Base-by-base conservation (phyloP, 176 grass and related monocot species). In the Eragrostis nindensis region DNA sequence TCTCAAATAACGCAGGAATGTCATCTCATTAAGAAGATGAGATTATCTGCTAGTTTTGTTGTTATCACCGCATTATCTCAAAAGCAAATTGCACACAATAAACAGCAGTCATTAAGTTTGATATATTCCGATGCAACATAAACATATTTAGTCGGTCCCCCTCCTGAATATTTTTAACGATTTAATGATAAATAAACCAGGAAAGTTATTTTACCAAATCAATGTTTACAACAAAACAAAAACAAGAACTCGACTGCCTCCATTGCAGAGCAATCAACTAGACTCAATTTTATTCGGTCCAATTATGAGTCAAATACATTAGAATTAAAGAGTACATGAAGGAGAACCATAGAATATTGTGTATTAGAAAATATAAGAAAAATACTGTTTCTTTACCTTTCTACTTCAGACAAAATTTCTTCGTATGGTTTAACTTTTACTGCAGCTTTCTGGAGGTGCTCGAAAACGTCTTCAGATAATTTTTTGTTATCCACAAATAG, bases 401-500 rank as follows among this genome's bases (percentile, higher is more conserved):
- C 86, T 62, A 94, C 70, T 85, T 98, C 90, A 36, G 81, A 80
- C 52, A 98, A 70, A 87, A 98, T 87, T 66, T 65, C 78, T 83
- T 93, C 86, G 83, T 98, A 98, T 63, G 90, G 81, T 87, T 94
- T 94, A 69, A 94, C 41, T 62, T 94, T 85, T 67, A 98, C 84
- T 53, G 88, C 88, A 91, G 92, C 76, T 75, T 89, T 86, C 43
- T 74, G 76, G 11, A 98, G 81, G 61, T 93, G 95, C 63, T 87
- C 62, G 65, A 85, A 69, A 68, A 91, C 90, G 50, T 84, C 86
- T 77, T 76, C 73, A 80, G 90, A 89, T 78, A 98, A 75, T 81
- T 98, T 98, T 38, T 59, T 89, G 59, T 47, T 86, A 86, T 98
- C 95, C 63, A 98, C 81, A 90, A 98, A 98, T 69, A 98, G 86